Evolutionary conservation across 176 grass and related monocot genomes (phyloP).

Genomic region (Elymus sibiricus): DNA sequence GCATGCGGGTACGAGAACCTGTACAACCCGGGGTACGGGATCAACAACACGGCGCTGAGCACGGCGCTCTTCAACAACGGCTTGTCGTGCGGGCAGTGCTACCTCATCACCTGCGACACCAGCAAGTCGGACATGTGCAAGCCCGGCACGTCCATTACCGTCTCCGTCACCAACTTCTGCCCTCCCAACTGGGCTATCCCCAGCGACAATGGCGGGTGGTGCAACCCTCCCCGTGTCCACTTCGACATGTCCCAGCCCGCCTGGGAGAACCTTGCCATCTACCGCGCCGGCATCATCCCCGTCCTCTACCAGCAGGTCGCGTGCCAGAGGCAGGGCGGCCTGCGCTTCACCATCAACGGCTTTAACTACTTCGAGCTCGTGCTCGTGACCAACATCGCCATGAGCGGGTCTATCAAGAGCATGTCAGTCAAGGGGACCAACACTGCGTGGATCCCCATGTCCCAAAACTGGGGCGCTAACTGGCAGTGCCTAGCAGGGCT

Average conservation of each 20-base stretch:
- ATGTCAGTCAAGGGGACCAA: slow-evolving; percentile 21
- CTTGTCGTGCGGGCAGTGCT: slow-evolving; percentile 56
- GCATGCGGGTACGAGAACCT: slow-evolving; percentile 56
- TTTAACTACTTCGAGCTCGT: slow-evolving; percentile 48
- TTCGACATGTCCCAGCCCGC: slow-evolving; percentile 58
- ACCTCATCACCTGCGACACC: slow-evolving; percentile 31
- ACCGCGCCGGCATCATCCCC: slow-evolving; percentile 37
- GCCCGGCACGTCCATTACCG: slow-evolving; percentile 7
- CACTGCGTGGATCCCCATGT: slow-evolving; percentile 31
- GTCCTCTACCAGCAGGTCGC: slow-evolving; percentile 43
- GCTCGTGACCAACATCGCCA: slow-evolving; percentile 45
- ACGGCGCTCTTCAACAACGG: slow-evolving; percentile 46
- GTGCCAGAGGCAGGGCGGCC: slow-evolving; percentile 29
- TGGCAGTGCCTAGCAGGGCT: not conserved
- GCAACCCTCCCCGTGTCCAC: slow-evolving; percentile 40
- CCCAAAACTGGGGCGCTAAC: slow-evolving; percentile 58
- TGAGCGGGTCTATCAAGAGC: slow-evolving; percentile 12
- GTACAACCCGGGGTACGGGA: slow-evolving; percentile 42
- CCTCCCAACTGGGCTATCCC: slow-evolving; percentile 40
- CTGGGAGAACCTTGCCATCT: slow-evolving; percentile 34
- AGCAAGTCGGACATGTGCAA: slow-evolving; percentile 1
- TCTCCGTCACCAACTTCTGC: slow-evolving; percentile 49
- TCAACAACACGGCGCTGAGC: slow-evolving; percentile 43
- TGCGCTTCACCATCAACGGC: slow-evolving; percentile 45
- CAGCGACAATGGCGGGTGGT: slow-evolving; percentile 41